Evolutionary conservation across 805 yeast species (phyloP).

Genomic region (Monosporozyma servazzii): DNA sequence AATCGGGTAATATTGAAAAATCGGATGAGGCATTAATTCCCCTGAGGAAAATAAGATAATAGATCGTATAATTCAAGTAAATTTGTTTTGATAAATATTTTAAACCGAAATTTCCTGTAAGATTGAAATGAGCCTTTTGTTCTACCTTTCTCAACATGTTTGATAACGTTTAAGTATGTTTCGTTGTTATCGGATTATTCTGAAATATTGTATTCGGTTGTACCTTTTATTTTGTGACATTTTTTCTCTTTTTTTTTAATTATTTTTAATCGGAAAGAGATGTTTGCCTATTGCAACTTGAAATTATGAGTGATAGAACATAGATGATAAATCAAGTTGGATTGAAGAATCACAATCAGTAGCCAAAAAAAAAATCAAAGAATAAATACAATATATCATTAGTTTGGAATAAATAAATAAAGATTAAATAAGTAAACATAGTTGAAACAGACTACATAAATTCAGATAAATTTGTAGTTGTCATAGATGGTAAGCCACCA

Average conservation of each 20-base stretch:
- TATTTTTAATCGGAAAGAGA: not conserved
- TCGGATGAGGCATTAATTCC: not conserved
- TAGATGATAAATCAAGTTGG: not conserved
- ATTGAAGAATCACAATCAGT: not conserved
- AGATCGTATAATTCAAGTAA: not conserved
- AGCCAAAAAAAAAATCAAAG: not conserved
- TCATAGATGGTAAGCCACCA: slow-evolving; percentile 47
- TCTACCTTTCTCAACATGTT: not conserved
- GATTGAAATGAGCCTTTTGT: not conserved
- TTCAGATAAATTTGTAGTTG: slow-evolving; percentile 33
- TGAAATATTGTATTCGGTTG: not conserved
- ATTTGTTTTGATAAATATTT: not conserved
- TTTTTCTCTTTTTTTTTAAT: not conserved
- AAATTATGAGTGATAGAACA: not conserved
- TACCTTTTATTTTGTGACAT: not conserved
- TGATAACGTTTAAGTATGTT: not conserved
- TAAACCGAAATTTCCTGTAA: not conserved
- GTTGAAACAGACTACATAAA: slow-evolving; percentile 14
- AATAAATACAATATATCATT: not conserved
- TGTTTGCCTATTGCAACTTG: not conserved
- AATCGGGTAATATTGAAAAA: not conserved
- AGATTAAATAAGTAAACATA: not conserved
- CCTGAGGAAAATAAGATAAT: not conserved
- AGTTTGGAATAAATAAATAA: not conserved
- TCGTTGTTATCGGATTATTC: not conserved